Percentiles rank a stretch among this genome's conserved stretches.
Conservation (phyloP, 23 red algal species). For the Chondrus crispus region DNA sequence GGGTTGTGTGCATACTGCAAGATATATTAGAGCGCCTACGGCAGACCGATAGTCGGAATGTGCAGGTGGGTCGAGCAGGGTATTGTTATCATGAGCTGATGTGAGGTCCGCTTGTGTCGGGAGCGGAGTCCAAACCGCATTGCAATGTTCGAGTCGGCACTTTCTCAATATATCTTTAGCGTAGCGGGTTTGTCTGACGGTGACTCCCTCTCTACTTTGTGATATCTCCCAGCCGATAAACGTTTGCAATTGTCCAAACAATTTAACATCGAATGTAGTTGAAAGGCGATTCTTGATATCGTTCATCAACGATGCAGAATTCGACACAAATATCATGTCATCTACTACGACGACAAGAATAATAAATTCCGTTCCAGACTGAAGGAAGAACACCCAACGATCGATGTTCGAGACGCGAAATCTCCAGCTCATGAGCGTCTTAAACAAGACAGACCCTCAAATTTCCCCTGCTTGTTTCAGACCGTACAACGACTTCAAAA, state of each 20-base stretch:
- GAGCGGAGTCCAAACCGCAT: not conserved
- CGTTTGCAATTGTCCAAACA: not conserved
- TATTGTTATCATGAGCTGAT: not conserved
- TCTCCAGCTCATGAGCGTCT: not conserved
- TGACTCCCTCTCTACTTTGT: not conserved
- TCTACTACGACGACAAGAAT: slow-evolving; percentile 15
- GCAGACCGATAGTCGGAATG: not conserved
- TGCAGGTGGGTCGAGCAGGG: not conserved
- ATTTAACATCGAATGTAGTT: not conserved
- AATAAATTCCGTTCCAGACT: not conserved
- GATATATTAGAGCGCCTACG: not conserved
- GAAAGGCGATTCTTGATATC: not conserved
- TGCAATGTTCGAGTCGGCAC: not conserved
- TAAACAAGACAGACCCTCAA: not conserved
- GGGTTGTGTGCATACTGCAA: not conserved
- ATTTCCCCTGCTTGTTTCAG: not conserved
- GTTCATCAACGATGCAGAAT: not conserved
- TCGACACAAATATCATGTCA: not conserved
- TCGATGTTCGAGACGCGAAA: not conserved
- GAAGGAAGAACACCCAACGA: not conserved
- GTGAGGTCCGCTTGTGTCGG: not conserved
- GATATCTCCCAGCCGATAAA: not conserved
- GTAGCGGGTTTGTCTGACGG: not conserved
- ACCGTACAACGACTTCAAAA: not conserved
- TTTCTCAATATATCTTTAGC: not conserved